A percentile compares a stretch with the other conserved stretches of the same genome.
Evolutionary conservation across 148 eudicot species (phyloP).

Genomic region (Heliosperma pusillum): DNA sequence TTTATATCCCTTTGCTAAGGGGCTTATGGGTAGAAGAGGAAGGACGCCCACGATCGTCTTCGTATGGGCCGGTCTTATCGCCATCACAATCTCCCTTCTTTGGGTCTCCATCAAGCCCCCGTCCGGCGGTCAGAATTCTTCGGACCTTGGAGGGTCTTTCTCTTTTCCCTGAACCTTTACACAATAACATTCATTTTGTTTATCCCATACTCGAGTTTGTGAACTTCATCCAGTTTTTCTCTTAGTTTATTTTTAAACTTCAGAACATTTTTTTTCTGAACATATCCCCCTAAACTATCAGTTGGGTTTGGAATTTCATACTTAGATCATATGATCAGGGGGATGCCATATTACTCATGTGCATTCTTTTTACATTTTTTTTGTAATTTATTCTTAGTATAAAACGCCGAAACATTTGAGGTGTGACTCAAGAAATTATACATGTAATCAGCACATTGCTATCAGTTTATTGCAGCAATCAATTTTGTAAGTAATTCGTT

Average conservation of each 20-base stretch:
- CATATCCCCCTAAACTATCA: conserved; percentile 10
- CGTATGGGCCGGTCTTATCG: conserved; percentile 92
- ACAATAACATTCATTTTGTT: background rate
- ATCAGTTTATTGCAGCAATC: conserved; percentile 15
- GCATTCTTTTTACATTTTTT: conserved; percentile 17
- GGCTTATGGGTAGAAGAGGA: conserved; percentile 91
- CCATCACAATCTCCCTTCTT: conserved; percentile 78
- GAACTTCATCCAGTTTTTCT: background rate
- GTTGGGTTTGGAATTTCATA: conserved; percentile 19
- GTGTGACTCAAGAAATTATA: conserved; percentile 5
- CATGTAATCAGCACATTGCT: conserved; percentile 21
- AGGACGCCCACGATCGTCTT: conserved; percentile 85
- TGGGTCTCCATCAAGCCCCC: conserved; percentile 87
- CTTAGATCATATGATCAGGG: background rate
- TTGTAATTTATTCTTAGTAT: conserved; percentile 26
- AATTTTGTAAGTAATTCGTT: conserved; percentile 5
- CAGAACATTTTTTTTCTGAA: conserved; percentile 7
- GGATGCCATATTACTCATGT: background rate
- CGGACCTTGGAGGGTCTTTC: conserved; percentile 68
- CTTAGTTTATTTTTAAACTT: background rate
- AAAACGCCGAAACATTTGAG: conserved; percentile 19
- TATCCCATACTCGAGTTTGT: conserved; percentile 6
- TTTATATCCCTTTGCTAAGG: conserved; percentile 86
- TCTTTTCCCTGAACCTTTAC: conserved; percentile 47
- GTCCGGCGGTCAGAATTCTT: conserved; percentile 29